Percentiles rank a stretch among this genome's conserved stretches.
These are phyloP conservation scores for Colletotrichum horii DNA, from an alignment of 2,329 filamentous ascomycete genomes.

Conservation along the genomic window DNA sequence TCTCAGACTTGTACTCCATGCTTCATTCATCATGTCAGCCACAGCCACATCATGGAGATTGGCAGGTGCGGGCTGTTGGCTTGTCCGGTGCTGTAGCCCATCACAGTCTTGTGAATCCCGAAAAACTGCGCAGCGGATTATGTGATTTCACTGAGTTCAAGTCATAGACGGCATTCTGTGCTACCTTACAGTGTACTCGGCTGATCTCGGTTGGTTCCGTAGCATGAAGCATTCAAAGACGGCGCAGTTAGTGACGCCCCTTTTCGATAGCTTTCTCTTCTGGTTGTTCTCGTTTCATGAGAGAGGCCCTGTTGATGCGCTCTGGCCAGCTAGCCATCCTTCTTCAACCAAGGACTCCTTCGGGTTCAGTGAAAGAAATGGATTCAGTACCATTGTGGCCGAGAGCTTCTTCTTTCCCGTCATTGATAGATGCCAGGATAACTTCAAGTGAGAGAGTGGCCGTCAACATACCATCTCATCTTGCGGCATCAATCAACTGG, in stretches of 20 bases:
- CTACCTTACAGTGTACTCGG: background rate
- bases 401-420: too few relatives aligned
- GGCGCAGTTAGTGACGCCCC: background rate
- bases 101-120: background rate
- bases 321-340: background rate
- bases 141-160: too few relatives aligned
- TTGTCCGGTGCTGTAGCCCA: background rate
- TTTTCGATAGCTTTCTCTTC: background rate
- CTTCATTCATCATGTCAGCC: background rate
- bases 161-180: too few relatives aligned
- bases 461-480: too few relatives aligned
- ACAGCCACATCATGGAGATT: background rate
- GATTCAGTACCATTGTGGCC: too few relatives aligned
- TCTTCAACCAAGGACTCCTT: background rate
- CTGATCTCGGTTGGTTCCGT: rapidly evolving
- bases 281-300: too few relatives aligned
- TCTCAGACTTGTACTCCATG: background rate
- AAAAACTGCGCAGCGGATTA: background rate
- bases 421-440: too few relatives aligned
- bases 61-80: background rate
- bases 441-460: too few relatives aligned
- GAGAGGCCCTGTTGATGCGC: background rate
- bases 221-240: background rate
- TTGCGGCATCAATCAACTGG: too few relatives aligned
- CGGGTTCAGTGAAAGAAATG: background rate